A percentile compares a stretch with the other conserved stretches of the same genome.
These are phyloP conservation scores for Blechomonas ayalai DNA, from an alignment of 208 protist genomes.

Conservation along the genomic window DNA sequence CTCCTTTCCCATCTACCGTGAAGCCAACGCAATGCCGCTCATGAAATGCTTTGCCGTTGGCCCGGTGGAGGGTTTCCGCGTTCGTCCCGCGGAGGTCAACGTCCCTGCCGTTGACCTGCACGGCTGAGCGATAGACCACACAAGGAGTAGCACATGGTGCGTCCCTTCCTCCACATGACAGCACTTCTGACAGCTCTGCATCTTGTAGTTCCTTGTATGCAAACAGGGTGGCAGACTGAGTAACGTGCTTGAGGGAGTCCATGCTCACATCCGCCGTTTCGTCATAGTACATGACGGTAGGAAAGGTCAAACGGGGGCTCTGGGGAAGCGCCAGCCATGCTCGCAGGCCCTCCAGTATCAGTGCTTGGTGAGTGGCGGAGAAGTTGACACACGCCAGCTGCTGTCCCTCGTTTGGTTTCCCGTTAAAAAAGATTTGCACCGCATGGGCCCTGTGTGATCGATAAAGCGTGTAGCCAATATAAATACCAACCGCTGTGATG, in stretches of 20 bases:
- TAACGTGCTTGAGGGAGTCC: constrained; percentile 15
- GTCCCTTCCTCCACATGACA: too few relatives aligned
- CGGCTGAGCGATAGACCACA: constrained; percentile 37
- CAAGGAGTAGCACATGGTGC: constrained; percentile 10
- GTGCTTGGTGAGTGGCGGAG: constrained; percentile 7
- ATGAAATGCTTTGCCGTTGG: constrained; percentile 20
- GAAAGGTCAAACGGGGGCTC: constrained; percentile 24
- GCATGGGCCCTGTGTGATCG: constrained; percentile 3
- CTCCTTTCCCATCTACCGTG: constrained; percentile 52
- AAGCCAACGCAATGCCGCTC: constrained; percentile 60
- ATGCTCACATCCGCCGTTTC: constrained; percentile 26
- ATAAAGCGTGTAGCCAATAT: constrained; percentile 23
- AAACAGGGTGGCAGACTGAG: constrained; percentile 29
- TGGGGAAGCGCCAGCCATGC: constrained; percentile 14
- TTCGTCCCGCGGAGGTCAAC: constrained; percentile 35
- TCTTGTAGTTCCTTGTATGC: constrained; percentile 30
- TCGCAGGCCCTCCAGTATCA: constrained; percentile 14
- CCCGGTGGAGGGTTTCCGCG: constrained; percentile 14
- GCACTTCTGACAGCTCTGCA: not conserved
- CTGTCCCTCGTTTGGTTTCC: not conserved
- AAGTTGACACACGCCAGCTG: constrained; percentile 59
- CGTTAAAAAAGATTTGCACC: constrained; percentile 34
- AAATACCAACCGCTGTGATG: constrained; percentile 12
- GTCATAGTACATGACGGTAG: constrained; percentile 55
- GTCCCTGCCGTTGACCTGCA: constrained; percentile 31